phyloP scores from a whole-genome alignment of 371 early-diverging fungal species.

The Saksenaea vasiformis region DNA sequence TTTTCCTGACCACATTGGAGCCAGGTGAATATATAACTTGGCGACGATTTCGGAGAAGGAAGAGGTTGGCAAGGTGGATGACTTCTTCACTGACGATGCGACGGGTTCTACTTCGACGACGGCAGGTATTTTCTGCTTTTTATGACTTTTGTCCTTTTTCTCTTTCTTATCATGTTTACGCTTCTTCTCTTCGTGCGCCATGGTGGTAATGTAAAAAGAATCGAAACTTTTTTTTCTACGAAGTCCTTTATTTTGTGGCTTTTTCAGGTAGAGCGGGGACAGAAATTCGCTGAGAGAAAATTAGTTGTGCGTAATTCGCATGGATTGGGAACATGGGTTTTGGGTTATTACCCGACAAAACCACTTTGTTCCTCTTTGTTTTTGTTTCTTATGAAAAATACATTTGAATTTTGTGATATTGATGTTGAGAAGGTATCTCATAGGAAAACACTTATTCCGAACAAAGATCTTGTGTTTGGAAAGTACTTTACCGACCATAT shows the following conservation, averaged over 20 bases:
- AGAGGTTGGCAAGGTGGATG: constrained; percentile 13
- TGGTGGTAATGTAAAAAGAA: background rate
- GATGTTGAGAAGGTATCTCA: background rate
- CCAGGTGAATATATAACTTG: constrained; percentile 70
- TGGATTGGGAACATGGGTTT: background rate
- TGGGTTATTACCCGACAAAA: background rate
- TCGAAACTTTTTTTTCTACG: background rate
- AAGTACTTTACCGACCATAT: constrained; percentile 90
- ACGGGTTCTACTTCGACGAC: constrained; percentile 20
- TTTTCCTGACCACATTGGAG: constrained; percentile 73
- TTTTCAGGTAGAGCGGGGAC: background rate
- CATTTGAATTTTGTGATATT: background rate
- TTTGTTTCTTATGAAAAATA: background rate
- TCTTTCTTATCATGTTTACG: constrained; percentile 40
- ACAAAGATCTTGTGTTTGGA: constrained; percentile 82
- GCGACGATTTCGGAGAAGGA: constrained; percentile 64
- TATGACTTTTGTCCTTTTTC: constrained; percentile 23
- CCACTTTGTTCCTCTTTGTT: background rate
- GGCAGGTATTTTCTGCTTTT: constrained; percentile 31
- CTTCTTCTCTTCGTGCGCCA: constrained; percentile 41
- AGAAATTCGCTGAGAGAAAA: no score
- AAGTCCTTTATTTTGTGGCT: background rate
- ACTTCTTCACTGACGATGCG: constrained; percentile 3
- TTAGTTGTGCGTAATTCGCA: no score
- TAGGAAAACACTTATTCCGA: background rate